These are phyloP conservation scores for Myxozyma udenii DNA, from an alignment of 805 yeast species.

Conservation along the genomic window DNA sequence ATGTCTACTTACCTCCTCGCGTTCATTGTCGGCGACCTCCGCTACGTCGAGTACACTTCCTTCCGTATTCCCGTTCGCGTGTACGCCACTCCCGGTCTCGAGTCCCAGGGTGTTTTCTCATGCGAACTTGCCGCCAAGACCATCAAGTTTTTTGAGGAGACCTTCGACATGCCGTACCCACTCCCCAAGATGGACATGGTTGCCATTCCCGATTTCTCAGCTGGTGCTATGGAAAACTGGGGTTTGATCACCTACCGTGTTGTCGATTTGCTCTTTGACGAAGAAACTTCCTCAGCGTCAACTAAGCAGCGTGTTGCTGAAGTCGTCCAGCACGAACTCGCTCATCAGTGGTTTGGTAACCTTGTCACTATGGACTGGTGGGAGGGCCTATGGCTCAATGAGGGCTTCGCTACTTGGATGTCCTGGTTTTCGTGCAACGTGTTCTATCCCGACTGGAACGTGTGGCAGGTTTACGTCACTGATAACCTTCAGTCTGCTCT, in stretches of 20 bases:
- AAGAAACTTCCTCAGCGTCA: constrained; percentile 57
- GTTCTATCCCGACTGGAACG: constrained; percentile 80
- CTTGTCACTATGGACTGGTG: constrained; percentile 90
- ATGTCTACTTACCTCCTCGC: constrained; percentile 77
- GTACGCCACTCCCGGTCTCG: constrained; percentile 66
- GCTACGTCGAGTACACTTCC: constrained; percentile 53
- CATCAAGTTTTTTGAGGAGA: constrained; percentile 60
- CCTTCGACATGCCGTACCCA: constrained; percentile 70
- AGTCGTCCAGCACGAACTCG: constrained; percentile 83
- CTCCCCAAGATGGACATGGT: constrained; percentile 77
- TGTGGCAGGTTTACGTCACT: constrained; percentile 74
- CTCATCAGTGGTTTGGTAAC: constrained; percentile 91
- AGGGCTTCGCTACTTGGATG: constrained; percentile 90
- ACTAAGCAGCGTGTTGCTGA: constrained; percentile 63
- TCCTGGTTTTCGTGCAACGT: constrained; percentile 80
- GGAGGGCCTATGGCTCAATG: constrained; percentile 87
- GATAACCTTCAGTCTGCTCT: constrained; percentile 73
- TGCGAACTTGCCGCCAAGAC: constrained; percentile 64
- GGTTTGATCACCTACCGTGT: constrained; percentile 71
- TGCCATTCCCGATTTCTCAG: constrained; percentile 74
- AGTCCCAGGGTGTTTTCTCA: constrained; percentile 59
- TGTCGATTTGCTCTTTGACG: constrained; percentile 63
- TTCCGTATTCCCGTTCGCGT: constrained; percentile 65
- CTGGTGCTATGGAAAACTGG: constrained; percentile 92
- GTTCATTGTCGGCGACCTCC: constrained; percentile 66